phyloP scores from a whole-genome alignment of 176 grass and related monocot genomes.

The Triticum aestivum region DNA sequence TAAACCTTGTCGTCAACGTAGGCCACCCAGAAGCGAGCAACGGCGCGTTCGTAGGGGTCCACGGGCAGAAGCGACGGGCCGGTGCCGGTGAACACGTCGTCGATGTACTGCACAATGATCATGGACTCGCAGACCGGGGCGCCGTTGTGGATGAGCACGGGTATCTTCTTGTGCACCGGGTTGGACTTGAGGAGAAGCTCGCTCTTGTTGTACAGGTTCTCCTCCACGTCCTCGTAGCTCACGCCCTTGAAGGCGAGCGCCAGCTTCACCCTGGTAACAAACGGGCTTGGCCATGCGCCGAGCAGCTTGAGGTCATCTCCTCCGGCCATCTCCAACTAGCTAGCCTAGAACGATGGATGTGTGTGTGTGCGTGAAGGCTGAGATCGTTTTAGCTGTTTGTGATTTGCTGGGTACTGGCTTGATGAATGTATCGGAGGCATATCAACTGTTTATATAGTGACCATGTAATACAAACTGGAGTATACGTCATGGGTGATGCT shows the following conservation, averaged over 20 bases:
- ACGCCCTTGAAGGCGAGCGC: slow-evolving; percentile 19
- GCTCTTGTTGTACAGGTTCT: background rate
- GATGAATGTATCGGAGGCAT: background rate
- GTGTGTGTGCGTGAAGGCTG: background rate
- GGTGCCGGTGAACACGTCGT: slow-evolving; percentile 6
- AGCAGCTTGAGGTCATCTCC: background rate
- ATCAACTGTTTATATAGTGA: background rate
- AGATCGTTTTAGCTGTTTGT: background rate
- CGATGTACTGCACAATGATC: slow-evolving; percentile 41
- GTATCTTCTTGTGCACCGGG: background rate
- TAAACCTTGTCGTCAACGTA: slow-evolving; percentile 33
- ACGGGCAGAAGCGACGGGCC: background rate
- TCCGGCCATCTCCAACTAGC: background rate
- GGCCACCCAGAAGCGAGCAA: slow-evolving; percentile 32
- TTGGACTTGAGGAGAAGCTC: background rate
- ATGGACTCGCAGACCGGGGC: slow-evolving; percentile 35
- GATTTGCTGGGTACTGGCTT: background rate
- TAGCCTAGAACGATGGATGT: background rate
- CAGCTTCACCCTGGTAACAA: background rate
- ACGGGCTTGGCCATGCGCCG: background rate
- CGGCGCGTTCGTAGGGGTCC: slow-evolving; percentile 11
- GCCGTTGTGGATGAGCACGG: background rate
- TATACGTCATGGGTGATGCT: too few relatives aligned
- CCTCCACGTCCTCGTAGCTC: slow-evolving; percentile 25
- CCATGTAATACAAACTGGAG: too few relatives aligned